These are phyloP conservation scores for Fusarium tuaranense DNA, from an alignment of 2,329 filamentous ascomycete genomes.

Conservation along the genomic window DNA sequence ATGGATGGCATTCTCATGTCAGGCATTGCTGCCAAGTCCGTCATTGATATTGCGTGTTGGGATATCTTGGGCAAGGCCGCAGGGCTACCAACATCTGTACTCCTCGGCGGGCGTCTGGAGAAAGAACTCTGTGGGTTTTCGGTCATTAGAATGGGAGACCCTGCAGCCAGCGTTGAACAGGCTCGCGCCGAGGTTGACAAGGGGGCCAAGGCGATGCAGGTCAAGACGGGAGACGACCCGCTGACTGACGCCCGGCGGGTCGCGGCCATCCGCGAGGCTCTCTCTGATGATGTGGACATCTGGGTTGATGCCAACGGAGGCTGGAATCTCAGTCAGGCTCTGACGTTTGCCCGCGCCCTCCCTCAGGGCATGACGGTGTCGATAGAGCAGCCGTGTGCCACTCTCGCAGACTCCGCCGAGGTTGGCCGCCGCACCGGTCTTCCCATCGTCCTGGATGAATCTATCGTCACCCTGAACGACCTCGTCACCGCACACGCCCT, in stretches of 20 bases:
- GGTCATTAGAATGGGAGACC: not conserved
- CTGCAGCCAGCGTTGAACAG: not conserved
- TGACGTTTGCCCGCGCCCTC: not conserved
- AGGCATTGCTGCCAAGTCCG: not conserved
- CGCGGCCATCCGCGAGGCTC: not conserved
- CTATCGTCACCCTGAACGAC: slow-evolving; percentile 3
- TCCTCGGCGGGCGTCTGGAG: not conserved
- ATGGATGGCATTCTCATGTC: not conserved
- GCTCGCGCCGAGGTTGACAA: not conserved
- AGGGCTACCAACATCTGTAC: not conserved
- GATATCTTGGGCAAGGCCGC: not conserved
- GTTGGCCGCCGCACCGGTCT: not conserved
- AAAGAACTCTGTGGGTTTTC: not conserved
- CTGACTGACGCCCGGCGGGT: slow-evolving; percentile 4
- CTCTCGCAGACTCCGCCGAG: not conserved
- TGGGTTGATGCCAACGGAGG: not conserved
- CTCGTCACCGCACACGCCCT: slow-evolving; percentile 3
- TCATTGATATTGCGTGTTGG: not conserved
- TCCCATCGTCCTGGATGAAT: not conserved
- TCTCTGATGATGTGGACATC: not conserved
- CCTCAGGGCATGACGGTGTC: not conserved
- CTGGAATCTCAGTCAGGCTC: not conserved
- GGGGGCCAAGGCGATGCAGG: slow-evolving; percentile 9
- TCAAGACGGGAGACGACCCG: slow-evolving; percentile 12
- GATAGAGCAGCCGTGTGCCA: not conserved